phyloP scores from a whole-genome alignment of 768 basidiomycete species.

The Pisolithus marmoratus region DNA sequence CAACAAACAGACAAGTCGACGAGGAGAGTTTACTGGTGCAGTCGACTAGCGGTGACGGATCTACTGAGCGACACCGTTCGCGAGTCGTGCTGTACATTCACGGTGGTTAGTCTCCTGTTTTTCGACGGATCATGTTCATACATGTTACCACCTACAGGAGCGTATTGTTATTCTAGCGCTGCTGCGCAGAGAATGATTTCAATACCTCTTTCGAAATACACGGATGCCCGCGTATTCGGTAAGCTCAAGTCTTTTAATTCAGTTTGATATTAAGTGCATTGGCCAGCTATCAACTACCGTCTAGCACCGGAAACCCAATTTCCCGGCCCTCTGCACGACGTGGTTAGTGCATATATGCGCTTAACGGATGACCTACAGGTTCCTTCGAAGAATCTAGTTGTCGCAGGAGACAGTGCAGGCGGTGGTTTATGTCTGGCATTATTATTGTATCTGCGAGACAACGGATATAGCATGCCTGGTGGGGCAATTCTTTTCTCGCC shows the following conservation, averaged over 20 bases:
- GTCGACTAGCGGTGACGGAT: constrained; percentile 10
- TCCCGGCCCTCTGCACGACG: constrained; percentile 85
- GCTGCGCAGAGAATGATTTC: constrained; percentile 88
- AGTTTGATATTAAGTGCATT: neutral
- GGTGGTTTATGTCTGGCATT: constrained; percentile 82
- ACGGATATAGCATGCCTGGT: constrained; percentile 75
- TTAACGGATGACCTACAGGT: constrained; percentile 85
- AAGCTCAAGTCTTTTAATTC: constrained; percentile 16
- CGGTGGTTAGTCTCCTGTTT: constrained; percentile 54
- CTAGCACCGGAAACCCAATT: constrained; percentile 94
- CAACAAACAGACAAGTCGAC: constrained; percentile 27
- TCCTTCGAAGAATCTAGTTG: constrained; percentile 82
- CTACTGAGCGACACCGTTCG: constrained; percentile 43
- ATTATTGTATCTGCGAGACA: constrained; percentile 93
- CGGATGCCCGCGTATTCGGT: constrained; percentile 87
- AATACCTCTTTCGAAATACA: constrained; percentile 83
- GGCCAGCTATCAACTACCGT: constrained; percentile 84
- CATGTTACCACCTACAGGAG: constrained; percentile 43
- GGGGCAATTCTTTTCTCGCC: constrained; percentile 89
- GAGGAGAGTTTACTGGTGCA: constrained; percentile 14
- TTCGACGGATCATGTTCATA: constrained; percentile 3
- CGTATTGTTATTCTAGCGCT: constrained; percentile 89
- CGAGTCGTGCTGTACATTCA: constrained; percentile 91
- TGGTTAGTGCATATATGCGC: constrained; percentile 80
- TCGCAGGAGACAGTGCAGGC: constrained; percentile 92